These are phyloP conservation scores for Pseudovirgaria hyperparasitica DNA, from an alignment of 2,329 filamentous ascomycete species.

Conservation along the genomic window DNA sequence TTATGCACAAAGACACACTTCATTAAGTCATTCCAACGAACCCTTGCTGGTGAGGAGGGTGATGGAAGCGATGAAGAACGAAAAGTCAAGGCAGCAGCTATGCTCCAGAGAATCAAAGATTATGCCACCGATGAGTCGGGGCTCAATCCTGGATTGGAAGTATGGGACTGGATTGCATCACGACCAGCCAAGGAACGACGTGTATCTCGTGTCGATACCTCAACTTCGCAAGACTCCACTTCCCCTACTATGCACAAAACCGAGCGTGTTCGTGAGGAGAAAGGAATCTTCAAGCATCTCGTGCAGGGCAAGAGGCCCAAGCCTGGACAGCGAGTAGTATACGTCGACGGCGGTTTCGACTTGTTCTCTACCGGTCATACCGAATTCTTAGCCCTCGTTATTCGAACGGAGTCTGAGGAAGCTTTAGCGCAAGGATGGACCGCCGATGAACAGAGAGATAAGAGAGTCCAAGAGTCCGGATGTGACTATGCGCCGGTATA, in stretches of 20 bases:
- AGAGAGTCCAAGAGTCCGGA: slow-evolving; percentile 50
- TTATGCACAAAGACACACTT: slow-evolving; percentile 92
- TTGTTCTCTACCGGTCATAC: slow-evolving; percentile 96
- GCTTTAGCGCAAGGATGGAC: slow-evolving; percentile 64
- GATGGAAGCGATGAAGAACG: slow-evolving; percentile 57
- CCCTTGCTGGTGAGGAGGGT: slow-evolving; percentile 60
- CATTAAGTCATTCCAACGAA: slow-evolving; percentile 63
- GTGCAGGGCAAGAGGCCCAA: slow-evolving; percentile 59
- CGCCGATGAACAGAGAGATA: slow-evolving; percentile 46
- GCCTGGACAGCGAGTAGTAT: slow-evolving; percentile 74
- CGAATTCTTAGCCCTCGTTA: slow-evolving; percentile 74
- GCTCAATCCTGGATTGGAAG: slow-evolving; percentile 62
- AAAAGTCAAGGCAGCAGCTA: slow-evolving; percentile 48
- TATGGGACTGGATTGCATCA: slow-evolving; percentile 68
- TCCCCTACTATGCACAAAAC: slow-evolving; percentile 8
- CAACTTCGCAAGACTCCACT: slow-evolving; percentile 24
- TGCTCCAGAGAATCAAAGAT: slow-evolving; percentile 64
- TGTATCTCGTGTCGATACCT: slow-evolving; percentile 9
- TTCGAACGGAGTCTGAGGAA: slow-evolving; percentile 56
- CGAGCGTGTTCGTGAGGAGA: slow-evolving; percentile 38
- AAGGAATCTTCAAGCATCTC: slow-evolving; percentile 53
- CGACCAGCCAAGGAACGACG: slow-evolving; percentile 24
- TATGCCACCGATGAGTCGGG: slow-evolving; percentile 85
- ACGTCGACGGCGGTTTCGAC: slow-evolving; percentile 94
- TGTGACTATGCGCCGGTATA: slow-evolving; percentile 72